Evolutionary conservation across 192 early-diverging fungal genomes (phyloP).

Genomic region (Podila horticola): DNA sequence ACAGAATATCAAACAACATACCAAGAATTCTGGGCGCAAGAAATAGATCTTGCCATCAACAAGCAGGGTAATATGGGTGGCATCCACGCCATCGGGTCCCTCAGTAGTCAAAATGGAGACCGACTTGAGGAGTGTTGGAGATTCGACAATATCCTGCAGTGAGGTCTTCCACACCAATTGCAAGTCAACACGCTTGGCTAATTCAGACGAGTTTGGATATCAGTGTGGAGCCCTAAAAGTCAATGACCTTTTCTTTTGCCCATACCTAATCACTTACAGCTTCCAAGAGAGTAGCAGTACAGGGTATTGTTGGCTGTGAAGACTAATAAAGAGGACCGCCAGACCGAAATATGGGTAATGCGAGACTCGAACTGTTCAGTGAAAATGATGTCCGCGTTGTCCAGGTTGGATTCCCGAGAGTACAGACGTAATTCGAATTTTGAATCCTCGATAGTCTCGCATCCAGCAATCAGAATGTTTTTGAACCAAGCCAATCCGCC

Average conservation of each 20-base stretch:
- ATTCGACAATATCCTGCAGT: conserved; percentile 47
- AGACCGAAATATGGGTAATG: conserved; percentile 62
- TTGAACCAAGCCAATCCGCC: conserved; percentile 83
- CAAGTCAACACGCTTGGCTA: conserved; percentile 46
- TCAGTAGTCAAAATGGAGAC: conserved; percentile 43
- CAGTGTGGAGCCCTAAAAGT: not conserved
- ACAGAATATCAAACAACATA: conserved; percentile 7
- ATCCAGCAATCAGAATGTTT: conserved; percentile 73
- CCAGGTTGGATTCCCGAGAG: conserved; percentile 77
- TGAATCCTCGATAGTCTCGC: conserved; percentile 58
- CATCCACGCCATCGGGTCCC: conserved; percentile 46
- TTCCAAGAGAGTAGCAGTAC: conserved; percentile 52
- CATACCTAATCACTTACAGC: conserved; percentile 6
- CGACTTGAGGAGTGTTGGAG: conserved; percentile 36
- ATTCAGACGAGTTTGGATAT: not conserved
- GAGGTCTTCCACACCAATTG: conserved; percentile 49
- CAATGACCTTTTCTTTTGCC: not conserved
- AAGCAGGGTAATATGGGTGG: conserved; percentile 72
- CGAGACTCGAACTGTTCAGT: conserved; percentile 58
- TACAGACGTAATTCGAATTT: conserved; percentile 70
- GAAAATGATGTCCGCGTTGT: conserved; percentile 70
- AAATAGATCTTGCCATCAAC: conserved; percentile 75
- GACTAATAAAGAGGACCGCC: conserved; percentile 66
- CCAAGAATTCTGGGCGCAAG: conserved; percentile 63
- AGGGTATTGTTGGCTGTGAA: conserved; percentile 66